Evolutionary conservation across 169 alveolate species (phyloP), one percentile per base, ranked within the genome.

Genomic region (Toxoplasma gondii): DNA sequence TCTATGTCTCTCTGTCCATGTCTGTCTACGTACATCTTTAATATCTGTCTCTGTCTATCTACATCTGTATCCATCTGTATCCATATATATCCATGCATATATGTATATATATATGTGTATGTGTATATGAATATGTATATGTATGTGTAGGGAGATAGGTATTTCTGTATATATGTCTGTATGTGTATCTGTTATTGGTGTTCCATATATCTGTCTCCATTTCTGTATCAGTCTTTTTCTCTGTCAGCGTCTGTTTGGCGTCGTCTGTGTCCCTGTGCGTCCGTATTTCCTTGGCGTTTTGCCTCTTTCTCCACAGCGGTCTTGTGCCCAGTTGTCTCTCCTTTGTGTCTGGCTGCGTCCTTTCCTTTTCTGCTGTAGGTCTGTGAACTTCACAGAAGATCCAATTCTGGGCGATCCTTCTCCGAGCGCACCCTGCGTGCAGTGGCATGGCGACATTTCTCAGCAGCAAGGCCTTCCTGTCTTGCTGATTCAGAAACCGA

Each of bases 341-440:
- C 58, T 49, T 12, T 49, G 58, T 49, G 58, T 49, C 58, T 12
- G 58, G 58, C 58, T 49, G 58, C 4, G 4, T 49, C 58, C 12
- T 12, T 12, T 49, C 58, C 4, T 49, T 41, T 74, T n/a, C 22
- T 34, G 16, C 39, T 54, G 12, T 78, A 92, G 95, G 87, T 82
- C 92, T 87, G 92, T 92, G 41, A 92, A 90, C 92, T 92, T 64
- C 82, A 64, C 92, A 38, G 95, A 92, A 39, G 95, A 92, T 45
- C 95, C 95, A 29, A 92, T 92, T 31, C 54, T 84, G 36, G 95
- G 95, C 12, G 95, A 92, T 43, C 92, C 92, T 9, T 92, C 95
- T 2, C 95, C 95, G 1, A 34, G 41, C 19, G 95, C 95, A 7
- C 88, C 95, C 10, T 92, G 95, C 44, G 91, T 82, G 41, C 87